Conservation (phyloP, 169 alveolate genomes). For the Plasmodium coatneyi region DNA sequence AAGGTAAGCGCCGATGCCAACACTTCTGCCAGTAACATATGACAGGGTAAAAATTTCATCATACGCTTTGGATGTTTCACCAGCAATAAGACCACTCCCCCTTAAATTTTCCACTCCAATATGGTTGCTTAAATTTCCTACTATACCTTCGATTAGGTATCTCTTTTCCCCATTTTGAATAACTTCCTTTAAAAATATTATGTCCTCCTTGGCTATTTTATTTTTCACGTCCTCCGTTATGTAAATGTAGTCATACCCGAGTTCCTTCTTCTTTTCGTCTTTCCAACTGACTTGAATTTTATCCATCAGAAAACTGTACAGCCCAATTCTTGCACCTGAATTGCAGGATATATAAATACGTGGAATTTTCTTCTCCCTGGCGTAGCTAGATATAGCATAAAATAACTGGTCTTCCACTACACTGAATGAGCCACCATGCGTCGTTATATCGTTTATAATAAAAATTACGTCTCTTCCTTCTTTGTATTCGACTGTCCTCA, state of each 20-base stretch:
- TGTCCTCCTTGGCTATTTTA: constrained; percentile 76
- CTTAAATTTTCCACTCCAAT: constrained; percentile 89
- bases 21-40: constrained; percentile 90
- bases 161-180: constrained; percentile 79
- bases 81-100: constrained; percentile 91
- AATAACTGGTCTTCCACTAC: constrained; percentile 80
- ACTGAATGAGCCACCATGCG: constrained; percentile 77
- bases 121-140: constrained; percentile 77
- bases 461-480: constrained; percentile 86
- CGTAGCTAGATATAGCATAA: constrained; percentile 85
- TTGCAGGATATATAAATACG: constrained; percentile 87
- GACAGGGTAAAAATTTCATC: constrained; percentile 88
- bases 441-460: constrained; percentile 88
- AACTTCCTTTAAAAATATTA: constrained; percentile 78
- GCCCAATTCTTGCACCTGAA: constrained; percentile 90
- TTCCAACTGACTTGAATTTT: constrained; percentile 81
- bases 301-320: constrained; percentile 83
- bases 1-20: constrained; percentile 92
- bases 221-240: constrained; percentile 80
- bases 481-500: constrained; percentile 81
- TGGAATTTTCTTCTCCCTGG: constrained; percentile 87
- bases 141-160: constrained; percentile 61
- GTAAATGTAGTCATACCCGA: constrained; percentile 85
- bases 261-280: constrained; percentile 82
- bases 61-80: constrained; percentile 91